A percentile compares a stretch with the other conserved stretches of the same genome.
Evolutionary conservation across 768 basidiomycete species (phyloP).

Genomic region (Tricholoma terreum): DNA sequence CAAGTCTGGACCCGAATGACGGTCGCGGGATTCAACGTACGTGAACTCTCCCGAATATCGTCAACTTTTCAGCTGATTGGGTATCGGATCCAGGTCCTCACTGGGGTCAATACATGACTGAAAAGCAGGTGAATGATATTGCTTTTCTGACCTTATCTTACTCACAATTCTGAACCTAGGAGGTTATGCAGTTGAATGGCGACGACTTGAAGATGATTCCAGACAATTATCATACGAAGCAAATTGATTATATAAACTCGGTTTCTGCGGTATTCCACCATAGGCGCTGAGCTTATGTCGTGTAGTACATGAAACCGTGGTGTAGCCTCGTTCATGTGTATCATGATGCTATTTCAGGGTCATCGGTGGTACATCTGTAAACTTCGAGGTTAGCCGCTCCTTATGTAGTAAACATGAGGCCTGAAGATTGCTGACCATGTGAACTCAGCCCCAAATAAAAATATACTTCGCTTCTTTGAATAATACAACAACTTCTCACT

Average conservation of each 20-base stretch:
- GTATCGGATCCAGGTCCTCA: constrained; percentile 17
- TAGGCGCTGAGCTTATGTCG: constrained; percentile 10
- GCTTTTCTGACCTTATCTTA: neutral
- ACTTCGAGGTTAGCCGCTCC: too few species aligned
- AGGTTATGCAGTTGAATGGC: constrained; percentile 26
- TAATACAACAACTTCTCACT: too few species aligned
- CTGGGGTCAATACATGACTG: constrained; percentile 20
- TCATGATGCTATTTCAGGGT: too few species aligned
- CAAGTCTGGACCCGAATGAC: constrained; percentile 43
- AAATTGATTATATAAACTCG: constrained; percentile 25
- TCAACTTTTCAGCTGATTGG: neutral
- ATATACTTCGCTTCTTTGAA: too few species aligned
- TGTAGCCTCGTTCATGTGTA: too few species aligned
- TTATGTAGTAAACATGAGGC: too few species aligned
- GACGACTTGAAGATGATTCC: constrained; percentile 24
- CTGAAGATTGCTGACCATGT: too few species aligned
- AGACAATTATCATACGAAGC: constrained; percentile 24
- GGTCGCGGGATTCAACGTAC: constrained; percentile 33
- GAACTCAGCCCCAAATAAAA: too few species aligned
- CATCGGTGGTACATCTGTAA: too few species aligned
- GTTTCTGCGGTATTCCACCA: constrained; percentile 22
- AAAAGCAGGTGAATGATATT: constrained; percentile 1
- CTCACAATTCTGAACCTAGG: constrained; percentile 8
- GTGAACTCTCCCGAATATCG: neutral
- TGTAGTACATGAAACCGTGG: neutral